Evolutionary conservation across 179 eudicot species (phyloP), one percentile per base, ranked within the genome.

Genomic region (Beta macrorhiza): DNA sequence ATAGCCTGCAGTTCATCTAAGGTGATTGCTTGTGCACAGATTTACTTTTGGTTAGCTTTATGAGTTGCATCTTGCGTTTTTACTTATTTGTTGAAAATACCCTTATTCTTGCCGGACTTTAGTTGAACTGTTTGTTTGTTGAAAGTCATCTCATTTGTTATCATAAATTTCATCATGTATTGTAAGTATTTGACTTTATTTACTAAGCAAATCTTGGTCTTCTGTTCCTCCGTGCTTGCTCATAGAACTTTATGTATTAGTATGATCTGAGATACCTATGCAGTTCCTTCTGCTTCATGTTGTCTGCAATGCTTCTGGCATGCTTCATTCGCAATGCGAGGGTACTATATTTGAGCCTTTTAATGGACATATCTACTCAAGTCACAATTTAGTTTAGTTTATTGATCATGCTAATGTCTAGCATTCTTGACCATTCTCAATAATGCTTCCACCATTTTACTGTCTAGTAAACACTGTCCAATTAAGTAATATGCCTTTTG

Each of bases 1-100:
- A 89, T 93, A 87, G 86, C 95, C 82, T 90, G 98, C 85, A 85
- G 78, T 85, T 87, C 99, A 55, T 95, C 94, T 45, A 95, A 95
- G 99, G 99, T 4, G 37, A 2, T 72, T 16, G 6, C 76, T 67
- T 44, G 67, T 67, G 51, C 73, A 56, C 81, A 74, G 49, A 58
- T 69, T 7, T 59, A 29, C 74, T 44, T 59, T 72, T 20, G 29
- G 29, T 75, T 77, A 19, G 37, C 37, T 74, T 81, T 42, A 49
- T 59, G 1, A 29, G 37, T 59, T 11, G 11, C 72, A 59, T 79
- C 45, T 70, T 55, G 11, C 70, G 17, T 49, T 20, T 47, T 37
- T 1, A 37, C 42, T 37, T 37, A 37, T 65, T 16, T 42, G 45
- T 45, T 45, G 78, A 74, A 32, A 83, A 5, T 15, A 65, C 70